phyloP scores from a whole-genome alignment of 306 rosid species.

The Oxytropis ochrocephala region DNA sequence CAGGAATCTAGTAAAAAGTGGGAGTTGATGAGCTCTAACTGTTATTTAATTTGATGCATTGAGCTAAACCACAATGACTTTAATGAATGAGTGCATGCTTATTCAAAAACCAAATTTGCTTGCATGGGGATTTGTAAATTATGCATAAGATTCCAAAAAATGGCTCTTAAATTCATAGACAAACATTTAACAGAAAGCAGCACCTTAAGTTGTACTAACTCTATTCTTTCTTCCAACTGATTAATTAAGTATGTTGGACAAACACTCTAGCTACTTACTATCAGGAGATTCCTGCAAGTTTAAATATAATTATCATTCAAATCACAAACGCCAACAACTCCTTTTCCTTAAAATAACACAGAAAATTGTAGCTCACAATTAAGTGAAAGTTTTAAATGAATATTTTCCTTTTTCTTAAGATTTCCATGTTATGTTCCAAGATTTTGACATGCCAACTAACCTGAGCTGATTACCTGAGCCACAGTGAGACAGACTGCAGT shows the following conservation, averaged over 20 bases:
- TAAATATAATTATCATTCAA: neutral
- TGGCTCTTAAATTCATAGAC: slow-evolving; percentile 15
- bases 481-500: neutral
- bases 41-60: slow-evolving; percentile 13
- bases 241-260: neutral
- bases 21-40: slow-evolving; percentile 24
- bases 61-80: slow-evolving; percentile 10
- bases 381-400: neutral
- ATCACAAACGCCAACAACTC: neutral
- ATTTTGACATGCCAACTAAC: slow-evolving; percentile 7
- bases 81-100: slow-evolving; percentile 43
- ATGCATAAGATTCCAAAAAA: slow-evolving; percentile 15
- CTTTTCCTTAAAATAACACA: neutral
- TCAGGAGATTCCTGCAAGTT: neutral
- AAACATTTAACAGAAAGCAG: neutral
- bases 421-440: neutral
- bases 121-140: slow-evolving; percentile 1
- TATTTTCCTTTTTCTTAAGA: no score
- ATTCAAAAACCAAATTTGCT: slow-evolving; percentile 24
- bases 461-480: slow-evolving; percentile 16
- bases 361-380: neutral
- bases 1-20: slow-evolving; percentile 60
- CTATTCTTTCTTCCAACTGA: no score
- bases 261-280: slow-evolving; percentile 15
- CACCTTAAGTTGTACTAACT: neutral